Conservation (phyloP, 768 basidiomycete genomes). For the Termitomyces sp. region DNA sequence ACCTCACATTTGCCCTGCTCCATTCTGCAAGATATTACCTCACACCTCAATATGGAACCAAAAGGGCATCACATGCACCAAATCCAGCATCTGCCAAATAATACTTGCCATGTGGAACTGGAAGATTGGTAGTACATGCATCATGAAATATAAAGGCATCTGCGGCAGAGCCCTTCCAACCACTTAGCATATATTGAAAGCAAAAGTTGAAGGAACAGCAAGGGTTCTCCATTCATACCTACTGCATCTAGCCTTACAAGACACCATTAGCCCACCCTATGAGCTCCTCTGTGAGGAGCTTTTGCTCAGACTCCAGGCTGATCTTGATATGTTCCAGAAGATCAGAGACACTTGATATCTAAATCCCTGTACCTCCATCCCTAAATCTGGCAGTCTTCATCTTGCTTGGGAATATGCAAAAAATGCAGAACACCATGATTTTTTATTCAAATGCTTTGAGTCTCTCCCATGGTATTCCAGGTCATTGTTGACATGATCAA, state of each 20-base stretch:
- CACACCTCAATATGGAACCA: no score
- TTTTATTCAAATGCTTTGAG: conserved; percentile 12
- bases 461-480: conserved; percentile 24
- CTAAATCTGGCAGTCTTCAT: conserved; percentile 6
- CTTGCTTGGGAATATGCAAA: conserved; percentile 10
- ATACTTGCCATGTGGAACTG: no score
- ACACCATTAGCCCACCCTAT: neutral
- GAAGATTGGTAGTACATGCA: no score
- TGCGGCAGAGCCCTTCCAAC: no score
- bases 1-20: no score
- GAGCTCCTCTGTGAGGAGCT: conserved; percentile 1
- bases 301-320: neutral
- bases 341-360: conserved; percentile 4
- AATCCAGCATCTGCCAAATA: no score
- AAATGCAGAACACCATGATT: conserved; percentile 3
- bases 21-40: no score
- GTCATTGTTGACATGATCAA: conserved; percentile 25
- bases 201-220: no score
- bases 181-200: no score
- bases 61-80: no score
- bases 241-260: neutral
- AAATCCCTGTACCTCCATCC: neutral
- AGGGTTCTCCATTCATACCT: no score
- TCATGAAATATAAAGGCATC: no score
- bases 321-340: conserved; percentile 2